phyloP scores from a whole-genome alignment of 192 early-diverging fungal genomes.

The Coemansia reversa region DNA sequence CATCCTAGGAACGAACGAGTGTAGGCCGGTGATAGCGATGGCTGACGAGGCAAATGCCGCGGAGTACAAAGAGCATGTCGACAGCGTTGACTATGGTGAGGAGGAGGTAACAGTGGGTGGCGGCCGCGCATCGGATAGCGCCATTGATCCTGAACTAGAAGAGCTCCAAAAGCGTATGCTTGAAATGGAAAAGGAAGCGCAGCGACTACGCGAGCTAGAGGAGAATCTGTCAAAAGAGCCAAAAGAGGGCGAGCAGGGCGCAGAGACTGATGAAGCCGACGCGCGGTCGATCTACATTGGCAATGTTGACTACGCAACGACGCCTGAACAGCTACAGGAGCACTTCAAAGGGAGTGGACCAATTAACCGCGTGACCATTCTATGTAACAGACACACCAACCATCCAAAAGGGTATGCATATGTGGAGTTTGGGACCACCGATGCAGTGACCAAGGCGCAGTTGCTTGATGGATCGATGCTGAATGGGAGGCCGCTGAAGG shows the following conservation, averaged over 20 bases:
- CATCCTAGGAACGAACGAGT: background rate
- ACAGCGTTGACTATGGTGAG: conserved; percentile 24
- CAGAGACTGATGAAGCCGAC: conserved; percentile 61
- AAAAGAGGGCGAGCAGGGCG: conserved; percentile 14
- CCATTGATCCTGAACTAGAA: conserved; percentile 42
- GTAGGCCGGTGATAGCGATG: conserved; percentile 1
- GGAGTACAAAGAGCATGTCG: conserved; percentile 16
- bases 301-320: conserved; percentile 92
- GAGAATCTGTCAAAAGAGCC: conserved; percentile 44
- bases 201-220: conserved; percentile 48
- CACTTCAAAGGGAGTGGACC: conserved; percentile 94
- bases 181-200: conserved; percentile 54
- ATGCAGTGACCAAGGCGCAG: conserved; percentile 79
- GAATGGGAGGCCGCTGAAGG: conserved; percentile 80
- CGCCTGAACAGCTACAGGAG: conserved; percentile 92
- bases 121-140: conserved; percentile 12
- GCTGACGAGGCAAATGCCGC: conserved; percentile 2
- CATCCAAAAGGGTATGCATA: conserved; percentile 93
- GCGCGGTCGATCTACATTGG: conserved; percentile 90
- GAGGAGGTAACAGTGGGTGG: conserved; percentile 6
- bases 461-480: conserved; percentile 86
- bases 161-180: conserved; percentile 48
- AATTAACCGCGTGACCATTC: conserved; percentile 95
- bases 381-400: conserved; percentile 92
- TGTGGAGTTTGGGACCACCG: conserved; percentile 89